phyloP scores from a whole-genome alignment of 1,139 yeast genomes.

The Wickerhamomyces sp. region DNA sequence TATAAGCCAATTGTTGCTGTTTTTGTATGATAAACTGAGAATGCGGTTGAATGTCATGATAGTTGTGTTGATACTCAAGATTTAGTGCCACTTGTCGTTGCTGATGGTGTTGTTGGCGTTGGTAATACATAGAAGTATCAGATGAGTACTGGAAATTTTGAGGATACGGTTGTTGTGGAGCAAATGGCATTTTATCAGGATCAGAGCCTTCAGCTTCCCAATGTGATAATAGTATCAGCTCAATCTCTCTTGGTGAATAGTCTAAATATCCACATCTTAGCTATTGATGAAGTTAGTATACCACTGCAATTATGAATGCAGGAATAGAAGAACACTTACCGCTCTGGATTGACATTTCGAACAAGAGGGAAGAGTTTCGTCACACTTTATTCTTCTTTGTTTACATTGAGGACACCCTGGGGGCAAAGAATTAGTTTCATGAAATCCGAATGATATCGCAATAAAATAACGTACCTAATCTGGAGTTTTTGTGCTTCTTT shows the following conservation, averaged over 20 bases:
- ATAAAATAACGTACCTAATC: slow-evolving; percentile 16
- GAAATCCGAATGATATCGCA: too few species aligned
- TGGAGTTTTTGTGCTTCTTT: slow-evolving; percentile 24
- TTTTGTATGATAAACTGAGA: neutral
- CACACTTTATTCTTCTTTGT: slow-evolving; percentile 8
- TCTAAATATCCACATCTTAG: slow-evolving; percentile 19
- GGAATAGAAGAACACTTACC: neutral
- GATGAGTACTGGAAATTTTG: neutral
- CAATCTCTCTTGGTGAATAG: slow-evolving; percentile 10
- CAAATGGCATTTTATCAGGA: neutral
- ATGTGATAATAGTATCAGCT: slow-evolving; percentile 11
- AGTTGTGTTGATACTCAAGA: neutral
- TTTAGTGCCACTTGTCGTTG: neutral
- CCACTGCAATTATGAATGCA: too few species aligned
- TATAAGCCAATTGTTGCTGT: neutral
- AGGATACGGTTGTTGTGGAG: neutral
- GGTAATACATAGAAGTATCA: neutral
- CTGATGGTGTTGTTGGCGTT: neutral
- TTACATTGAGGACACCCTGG: slow-evolving; percentile 24
- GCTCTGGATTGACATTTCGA: neutral
- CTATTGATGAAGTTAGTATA: too few species aligned
- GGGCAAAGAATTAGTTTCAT: too few species aligned
- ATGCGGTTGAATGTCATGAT: neutral
- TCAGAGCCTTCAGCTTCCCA: slow-evolving; percentile 7
- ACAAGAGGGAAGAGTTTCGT: neutral